phyloP scores from a whole-genome alignment of 116 monocot species.

The Phalaenopsis hybrid region DNA sequence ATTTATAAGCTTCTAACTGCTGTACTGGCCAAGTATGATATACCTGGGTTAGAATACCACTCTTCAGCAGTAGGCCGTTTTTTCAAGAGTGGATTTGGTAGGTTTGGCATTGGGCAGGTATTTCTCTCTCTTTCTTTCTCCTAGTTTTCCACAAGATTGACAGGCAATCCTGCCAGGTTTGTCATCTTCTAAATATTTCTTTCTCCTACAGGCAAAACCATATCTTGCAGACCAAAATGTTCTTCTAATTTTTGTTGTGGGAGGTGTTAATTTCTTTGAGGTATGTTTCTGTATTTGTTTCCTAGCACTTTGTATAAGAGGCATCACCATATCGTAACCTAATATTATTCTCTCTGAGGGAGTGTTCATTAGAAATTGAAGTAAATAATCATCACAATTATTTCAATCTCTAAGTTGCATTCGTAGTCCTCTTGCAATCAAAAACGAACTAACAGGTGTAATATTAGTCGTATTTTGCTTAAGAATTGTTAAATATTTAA shows the following conservation, averaged over 20 bases:
- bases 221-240: slow-evolving; percentile 68
- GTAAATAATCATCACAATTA: too few relatives aligned
- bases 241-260: slow-evolving; percentile 82
- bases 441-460: too few relatives aligned
- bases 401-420: too few relatives aligned
- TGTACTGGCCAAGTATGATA: slow-evolving; percentile 55
- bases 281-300: slow-evolving; percentile 30
- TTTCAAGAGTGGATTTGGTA: slow-evolving; percentile 92
- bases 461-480: too few relatives aligned
- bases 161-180: neutral
- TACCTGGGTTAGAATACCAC: slow-evolving; percentile 87
- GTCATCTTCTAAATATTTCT: neutral
- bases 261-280: slow-evolving; percentile 83
- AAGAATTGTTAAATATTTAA: too few relatives aligned
- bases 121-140: neutral
- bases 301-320: neutral
- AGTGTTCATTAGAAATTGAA: too few relatives aligned
- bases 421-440: too few relatives aligned
- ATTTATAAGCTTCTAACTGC: slow-evolving; percentile 61
- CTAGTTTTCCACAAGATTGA: neutral
- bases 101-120: slow-evolving; percentile 99
- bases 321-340: too few relatives aligned
- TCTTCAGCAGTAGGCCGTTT: slow-evolving; percentile 89
- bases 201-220: slow-evolving; percentile 71
- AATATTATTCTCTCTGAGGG: too few relatives aligned